Evolutionary conservation across 148 eudicot species (phyloP).

Genomic region (Rhododendron ovatum): DNA sequence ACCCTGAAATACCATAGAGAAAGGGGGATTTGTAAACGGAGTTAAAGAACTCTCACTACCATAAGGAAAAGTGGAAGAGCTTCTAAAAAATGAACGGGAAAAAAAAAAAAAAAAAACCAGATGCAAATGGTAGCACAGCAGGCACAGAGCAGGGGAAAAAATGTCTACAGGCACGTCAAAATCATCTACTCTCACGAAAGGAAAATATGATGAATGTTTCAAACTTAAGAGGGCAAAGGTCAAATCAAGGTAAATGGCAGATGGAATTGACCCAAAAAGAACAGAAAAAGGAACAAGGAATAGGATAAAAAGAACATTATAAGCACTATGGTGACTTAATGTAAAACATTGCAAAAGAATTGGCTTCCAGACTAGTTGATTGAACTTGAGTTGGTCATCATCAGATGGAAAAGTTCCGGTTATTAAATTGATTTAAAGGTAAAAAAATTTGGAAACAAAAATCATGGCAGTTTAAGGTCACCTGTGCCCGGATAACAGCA

Average conservation of each 20-base stretch:
- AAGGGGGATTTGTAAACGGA: background rate
- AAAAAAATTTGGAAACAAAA: background rate
- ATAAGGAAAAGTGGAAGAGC: background rate
- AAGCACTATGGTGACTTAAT: background rate
- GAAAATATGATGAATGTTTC: background rate
- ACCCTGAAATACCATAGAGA: slow-evolving; percentile 44
- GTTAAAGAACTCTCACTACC: background rate
- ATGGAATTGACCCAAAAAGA: background rate
- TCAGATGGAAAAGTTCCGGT: background rate
- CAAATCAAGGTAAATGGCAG: background rate
- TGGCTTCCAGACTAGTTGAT: background rate
- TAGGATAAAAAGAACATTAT: background rate
- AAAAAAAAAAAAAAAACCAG: background rate
- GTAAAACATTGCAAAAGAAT: background rate
- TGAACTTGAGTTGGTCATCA: background rate
- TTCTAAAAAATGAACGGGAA: background rate
- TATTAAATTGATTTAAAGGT: background rate
- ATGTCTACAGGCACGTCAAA: background rate
- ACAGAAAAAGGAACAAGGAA: background rate
- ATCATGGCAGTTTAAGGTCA: slow-evolving; percentile 18
- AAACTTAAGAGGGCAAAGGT: background rate
- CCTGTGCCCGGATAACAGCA: slow-evolving; percentile 85
- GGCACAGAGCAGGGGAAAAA: background rate
- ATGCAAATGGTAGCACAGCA: background rate
- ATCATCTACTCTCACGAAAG: background rate